These are phyloP conservation scores for Pythium folliculosum DNA, from an alignment of 352 stramenopile genomes.

Conservation along the genomic window DNA sequence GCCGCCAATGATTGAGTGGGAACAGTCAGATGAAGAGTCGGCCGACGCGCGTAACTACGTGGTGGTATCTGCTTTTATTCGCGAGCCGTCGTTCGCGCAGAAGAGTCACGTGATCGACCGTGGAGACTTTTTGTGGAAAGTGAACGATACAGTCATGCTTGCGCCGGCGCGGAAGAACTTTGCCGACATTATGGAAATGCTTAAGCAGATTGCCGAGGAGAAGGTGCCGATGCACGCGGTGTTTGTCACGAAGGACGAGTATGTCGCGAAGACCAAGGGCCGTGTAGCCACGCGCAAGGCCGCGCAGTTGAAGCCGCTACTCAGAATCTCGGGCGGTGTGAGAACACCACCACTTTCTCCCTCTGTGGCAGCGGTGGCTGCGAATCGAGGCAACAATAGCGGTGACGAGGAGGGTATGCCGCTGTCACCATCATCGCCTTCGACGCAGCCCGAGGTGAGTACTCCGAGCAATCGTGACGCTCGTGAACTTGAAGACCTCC, in stretches of 20 bases:
- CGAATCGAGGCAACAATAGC: not conserved
- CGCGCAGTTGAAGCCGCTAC: not conserved
- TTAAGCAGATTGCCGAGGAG: slow-evolving; percentile 49
- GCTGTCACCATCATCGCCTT: not conserved
- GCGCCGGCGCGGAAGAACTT: slow-evolving; percentile 49
- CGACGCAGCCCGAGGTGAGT: not conserved
- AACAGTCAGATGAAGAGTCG: slow-evolving; percentile 60
- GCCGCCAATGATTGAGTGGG: slow-evolving; percentile 83
- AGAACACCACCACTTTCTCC: not conserved
- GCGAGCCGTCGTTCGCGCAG: slow-evolving; percentile 74
- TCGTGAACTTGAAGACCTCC: slow-evolving; percentile 13
- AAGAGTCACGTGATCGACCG: slow-evolving; percentile 59
- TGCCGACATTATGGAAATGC: slow-evolving; percentile 57
- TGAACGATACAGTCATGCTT: slow-evolving; percentile 64
- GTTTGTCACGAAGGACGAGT: slow-evolving; percentile 64
- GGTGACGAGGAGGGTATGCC: not conserved
- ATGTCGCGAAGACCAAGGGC: slow-evolving; percentile 39
- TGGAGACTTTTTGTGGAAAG: slow-evolving; percentile 64
- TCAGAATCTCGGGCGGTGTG: too few relatives aligned
- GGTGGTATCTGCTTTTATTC: slow-evolving; percentile 64
- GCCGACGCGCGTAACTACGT: slow-evolving; percentile 64
- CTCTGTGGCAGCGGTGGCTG: not conserved
- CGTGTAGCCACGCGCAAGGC: slow-evolving; percentile 19
- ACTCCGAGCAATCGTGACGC: not conserved
- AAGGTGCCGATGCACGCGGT: slow-evolving; percentile 55